Conservation (phyloP, 306 rosid genomes). For the Rosa persica region DNA sequence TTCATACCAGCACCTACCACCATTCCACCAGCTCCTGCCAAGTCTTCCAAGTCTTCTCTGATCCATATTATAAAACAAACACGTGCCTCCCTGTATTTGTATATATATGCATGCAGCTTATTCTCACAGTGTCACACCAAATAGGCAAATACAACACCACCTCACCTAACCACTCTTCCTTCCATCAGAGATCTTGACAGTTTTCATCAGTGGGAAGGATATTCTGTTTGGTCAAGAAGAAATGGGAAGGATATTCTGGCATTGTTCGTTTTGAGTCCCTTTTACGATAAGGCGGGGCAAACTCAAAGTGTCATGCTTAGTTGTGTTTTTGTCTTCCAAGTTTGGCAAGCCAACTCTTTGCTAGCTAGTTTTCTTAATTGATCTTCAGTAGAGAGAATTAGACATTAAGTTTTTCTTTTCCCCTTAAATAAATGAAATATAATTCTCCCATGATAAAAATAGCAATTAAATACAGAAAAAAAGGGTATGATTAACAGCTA, state of each 20-base stretch:
- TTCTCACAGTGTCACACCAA: background rate
- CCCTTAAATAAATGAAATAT: no score
- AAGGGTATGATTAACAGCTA: no score
- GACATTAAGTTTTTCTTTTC: no score
- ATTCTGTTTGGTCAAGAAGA: background rate
- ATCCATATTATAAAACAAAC: constrained; percentile 14
- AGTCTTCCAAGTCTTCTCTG: background rate
- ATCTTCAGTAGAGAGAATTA: no score
- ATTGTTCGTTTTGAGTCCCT: background rate
- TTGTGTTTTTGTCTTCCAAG: no score
- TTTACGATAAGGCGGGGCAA: background rate
- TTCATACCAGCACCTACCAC: constrained; percentile 35
- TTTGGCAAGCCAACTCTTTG: no score
- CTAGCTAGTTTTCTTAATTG: no score
- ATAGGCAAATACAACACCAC: background rate
- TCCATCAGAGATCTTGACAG: background rate
- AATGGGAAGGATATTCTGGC: constrained; percentile 10
- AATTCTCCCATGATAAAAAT: no score
- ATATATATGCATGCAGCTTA: background rate
- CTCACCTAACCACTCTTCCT: constrained; percentile 3
- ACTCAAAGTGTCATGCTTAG: background rate
- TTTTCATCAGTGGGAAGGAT: background rate
- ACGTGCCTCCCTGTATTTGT: constrained; percentile 26
- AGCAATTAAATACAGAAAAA: no score
- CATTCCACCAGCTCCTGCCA: background rate